Evolutionary conservation across 306 rosid species (phyloP), one percentile per base, ranked within the genome.

Genomic region (Quercus gilva): DNA sequence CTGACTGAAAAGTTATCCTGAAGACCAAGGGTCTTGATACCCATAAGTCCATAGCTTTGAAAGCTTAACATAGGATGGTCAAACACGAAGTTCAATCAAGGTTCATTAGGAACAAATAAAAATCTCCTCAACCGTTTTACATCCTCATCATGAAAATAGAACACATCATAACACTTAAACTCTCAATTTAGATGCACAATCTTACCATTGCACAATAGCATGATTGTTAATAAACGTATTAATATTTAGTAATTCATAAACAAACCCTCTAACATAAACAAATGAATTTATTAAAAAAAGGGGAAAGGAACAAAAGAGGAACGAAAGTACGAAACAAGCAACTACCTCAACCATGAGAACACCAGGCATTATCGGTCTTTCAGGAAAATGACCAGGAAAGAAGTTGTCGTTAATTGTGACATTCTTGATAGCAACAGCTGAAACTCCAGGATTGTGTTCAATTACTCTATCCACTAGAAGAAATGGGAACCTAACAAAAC

Each of bases 391-490:
- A 18, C 91, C 91, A 6, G 89, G 83, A 74, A 88, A 88, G 73
- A 83, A 85, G 65, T 81, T 83, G 41, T 85, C 91, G 52, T 83
- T 85, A 23, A 95, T 95, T 0, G 98, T 93, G 1, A 88, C 90
- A 67, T 88, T 88, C 90, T 88, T 88, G 23, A 88, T 88, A 20
- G 77, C 92, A 15, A 88, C 92, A 5, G 87, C 88, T 67, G 88
- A 88, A 68, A 86, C 86, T 45, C 92, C 92, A 18, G 92, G 92
- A 17, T 81, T 88, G 84, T 86, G 86, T 55, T 88, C 92, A 82
- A 88, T 84, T 77, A 88, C 97, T 91, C 97, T 93, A 88, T 95
- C 98, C 60, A 93, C 99, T 43, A 95, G 80, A 77, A 95, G 98
- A 86, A 95, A 92, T 14, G 98, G 99, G 78, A 92, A 95, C 90